Evolutionary conservation across 495 filamentous ascomycete species (phyloP), one percentile per base, ranked within the genome.

Genomic region (Hyaloscypha finlandica): DNA sequence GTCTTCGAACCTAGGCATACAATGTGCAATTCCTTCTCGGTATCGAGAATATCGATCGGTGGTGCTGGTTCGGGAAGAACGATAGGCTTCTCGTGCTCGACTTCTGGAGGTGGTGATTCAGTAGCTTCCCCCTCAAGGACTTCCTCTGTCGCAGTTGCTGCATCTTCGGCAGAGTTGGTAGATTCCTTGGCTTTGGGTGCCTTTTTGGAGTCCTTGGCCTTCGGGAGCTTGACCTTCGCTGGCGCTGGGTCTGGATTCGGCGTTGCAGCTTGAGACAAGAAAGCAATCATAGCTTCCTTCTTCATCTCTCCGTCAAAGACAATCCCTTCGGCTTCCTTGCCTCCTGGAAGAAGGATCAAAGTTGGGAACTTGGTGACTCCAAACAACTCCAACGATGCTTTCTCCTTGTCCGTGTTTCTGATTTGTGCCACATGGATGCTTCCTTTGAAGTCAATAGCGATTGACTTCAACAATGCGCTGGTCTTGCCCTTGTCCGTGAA

Each of bases 401-500:
- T 78, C 77, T 97, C 91, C 77, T 93, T 97, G 8, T 68, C 69
- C 16, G 67, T 72, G 77, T 90, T 89, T 54, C 93, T 85, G 51
- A 96, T 87, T 77, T 98, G 94, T 29, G 90, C 93, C 64, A 99
- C 82, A 14, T 83, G 83, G 71, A 97, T 88, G 53, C 85, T 85
- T 33, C 88, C 94, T n/a, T 93, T 80, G 76, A 94, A 98, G 68
- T 98, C 96, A 66, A 97, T 91, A 1, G 96, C 94, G 30, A 98
- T 74, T 35, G 92, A 88, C 77, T 90, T 92, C 63, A 96, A 83
- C 16, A 97, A 79, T 11, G 93, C 83, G 75, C 91, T 91, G 0
- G 90, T 94, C 16, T 89, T 90, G 1, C 94, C 94, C 78, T 98
- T 98, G 66, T 97, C 92, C 2, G 91, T 97, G 79, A 99, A 98